Base-by-base conservation (phyloP, 176 grass and related monocot genomes). In the Triticum aestivum region DNA sequence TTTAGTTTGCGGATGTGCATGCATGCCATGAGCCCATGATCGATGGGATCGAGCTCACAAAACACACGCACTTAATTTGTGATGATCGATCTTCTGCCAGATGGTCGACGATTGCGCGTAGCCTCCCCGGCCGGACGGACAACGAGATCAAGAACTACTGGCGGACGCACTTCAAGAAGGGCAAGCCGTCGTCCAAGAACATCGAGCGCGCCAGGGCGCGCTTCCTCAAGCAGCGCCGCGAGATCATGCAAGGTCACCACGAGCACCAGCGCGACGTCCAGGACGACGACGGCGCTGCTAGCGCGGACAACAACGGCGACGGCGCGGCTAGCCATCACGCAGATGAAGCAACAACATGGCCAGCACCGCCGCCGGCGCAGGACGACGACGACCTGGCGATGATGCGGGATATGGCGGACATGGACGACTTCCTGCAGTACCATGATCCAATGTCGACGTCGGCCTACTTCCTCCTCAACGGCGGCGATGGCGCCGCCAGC, bases 131-230 rank as follows among this genome's bases (percentile, higher is more conserved):
- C 2, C 85, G 97, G 82, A 99, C 97, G 17, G 97, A 99, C 83
- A 99, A 99, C 79, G 94, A 99, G 97, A 96, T 99, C 89, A 99
- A 99, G 88, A 99, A 99, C 94, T 99, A 96, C 89, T 99, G 97
- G 97, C 34, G 97, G 82, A 98, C 97, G 44, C 97, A 98, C 84
- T 96, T 96, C 90, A 98, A 98, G 82, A 94, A 91, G 86, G 91
- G 79, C 41, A 96, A 92, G 77, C 79, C 90, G 33, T 95, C 96
- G n/a, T 95, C 96, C 37, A 94, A 94, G 89, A 98, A 88, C 71
- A 84, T 94, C 51, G 92, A 92, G 81, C 90, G 90, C 69, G 92
- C 97, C 30, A 82, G 97, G 49, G 92, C 94, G n/a, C 79, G 89
- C 35, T 94, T 92, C 77, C 61, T 96, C 18, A 85, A 85, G 79